Evolutionary conservation across 768 basidiomycete genomes (phyloP).

Genomic region (Hydnum rufescens): DNA sequence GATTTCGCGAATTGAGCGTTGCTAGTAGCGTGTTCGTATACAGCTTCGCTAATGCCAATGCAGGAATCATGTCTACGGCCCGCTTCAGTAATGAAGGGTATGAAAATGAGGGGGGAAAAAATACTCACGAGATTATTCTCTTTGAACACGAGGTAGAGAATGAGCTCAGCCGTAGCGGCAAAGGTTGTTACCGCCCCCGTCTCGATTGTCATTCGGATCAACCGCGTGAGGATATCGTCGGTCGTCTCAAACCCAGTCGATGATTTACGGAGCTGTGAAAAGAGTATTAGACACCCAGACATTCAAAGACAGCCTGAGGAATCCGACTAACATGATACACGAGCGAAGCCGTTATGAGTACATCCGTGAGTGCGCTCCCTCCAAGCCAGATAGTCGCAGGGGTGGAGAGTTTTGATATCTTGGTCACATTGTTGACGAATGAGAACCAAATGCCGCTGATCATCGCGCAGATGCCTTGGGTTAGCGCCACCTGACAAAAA

Average conservation of each 20-base stretch:
- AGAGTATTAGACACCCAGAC: not conserved
- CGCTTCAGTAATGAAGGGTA: not conserved
- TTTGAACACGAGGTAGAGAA: conserved; percentile 4
- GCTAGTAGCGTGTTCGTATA: conserved; percentile 9
- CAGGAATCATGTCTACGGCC: conserved; percentile 3
- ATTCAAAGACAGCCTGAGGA: not conserved
- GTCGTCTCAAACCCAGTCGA: conserved; percentile 1
- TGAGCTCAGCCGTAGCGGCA: conserved; percentile 8
- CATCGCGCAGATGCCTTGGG: conserved; percentile 6
- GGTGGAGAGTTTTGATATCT: conserved; percentile 4
- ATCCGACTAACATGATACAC: not conserved
- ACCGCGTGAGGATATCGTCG: conserved; percentile 5
- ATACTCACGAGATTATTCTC: conserved; percentile 7
- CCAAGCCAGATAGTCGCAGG: conserved; percentile 8
- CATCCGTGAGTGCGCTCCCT: conserved; percentile 6
- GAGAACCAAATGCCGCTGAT: conserved; percentile 8
- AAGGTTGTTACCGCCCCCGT: conserved; percentile 7
- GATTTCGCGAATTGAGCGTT: conserved; percentile 8
- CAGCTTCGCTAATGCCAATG: conserved; percentile 8
- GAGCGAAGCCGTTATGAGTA: conserved; percentile 7
- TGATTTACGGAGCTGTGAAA: not conserved
- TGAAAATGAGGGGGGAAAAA: not conserved
- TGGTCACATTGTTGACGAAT: conserved; percentile 8
- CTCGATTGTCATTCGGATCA: conserved; percentile 9
- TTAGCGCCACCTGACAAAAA: not conserved